Evolutionary conservation across 805 yeast genomes (phyloP).

Genomic region (Pichia kluyveri): DNA sequence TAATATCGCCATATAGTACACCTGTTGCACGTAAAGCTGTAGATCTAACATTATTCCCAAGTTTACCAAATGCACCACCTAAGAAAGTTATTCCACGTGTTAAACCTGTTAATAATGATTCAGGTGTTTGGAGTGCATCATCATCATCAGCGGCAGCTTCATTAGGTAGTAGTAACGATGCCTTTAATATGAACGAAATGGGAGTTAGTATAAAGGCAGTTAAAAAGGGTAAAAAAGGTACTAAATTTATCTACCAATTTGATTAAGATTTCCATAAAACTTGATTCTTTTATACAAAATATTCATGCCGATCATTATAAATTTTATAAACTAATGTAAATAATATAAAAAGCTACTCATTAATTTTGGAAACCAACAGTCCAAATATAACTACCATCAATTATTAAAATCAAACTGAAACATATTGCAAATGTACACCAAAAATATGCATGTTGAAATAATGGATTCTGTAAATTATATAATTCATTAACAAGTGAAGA

Average conservation of each 20-base stretch:
- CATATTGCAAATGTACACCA: constrained; percentile 35
- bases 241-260: constrained; percentile 40
- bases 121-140: constrained; percentile 26
- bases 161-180: constrained; percentile 7
- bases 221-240: constrained; percentile 39
- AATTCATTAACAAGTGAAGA: constrained; percentile 74
- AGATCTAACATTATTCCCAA: constrained; percentile 23
- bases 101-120: constrained; percentile 32
- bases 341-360: not conserved
- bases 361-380: constrained; percentile 30
- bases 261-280: not conserved
- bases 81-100: constrained; percentile 48
- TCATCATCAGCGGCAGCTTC: not conserved
- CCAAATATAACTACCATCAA: constrained; percentile 72
- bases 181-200: constrained; percentile 16
- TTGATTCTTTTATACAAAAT: not conserved
- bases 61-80: constrained; percentile 31
- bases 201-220: constrained; percentile 14
- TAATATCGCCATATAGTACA: not conserved
- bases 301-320: not conserved
- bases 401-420: constrained; percentile 43
- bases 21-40: not conserved
- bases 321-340: not conserved
- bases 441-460: constrained; percentile 40
- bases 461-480: constrained; percentile 19